Conservation (phyloP, 306 rosid genomes). For the Vachellia pachyceras region DNA sequence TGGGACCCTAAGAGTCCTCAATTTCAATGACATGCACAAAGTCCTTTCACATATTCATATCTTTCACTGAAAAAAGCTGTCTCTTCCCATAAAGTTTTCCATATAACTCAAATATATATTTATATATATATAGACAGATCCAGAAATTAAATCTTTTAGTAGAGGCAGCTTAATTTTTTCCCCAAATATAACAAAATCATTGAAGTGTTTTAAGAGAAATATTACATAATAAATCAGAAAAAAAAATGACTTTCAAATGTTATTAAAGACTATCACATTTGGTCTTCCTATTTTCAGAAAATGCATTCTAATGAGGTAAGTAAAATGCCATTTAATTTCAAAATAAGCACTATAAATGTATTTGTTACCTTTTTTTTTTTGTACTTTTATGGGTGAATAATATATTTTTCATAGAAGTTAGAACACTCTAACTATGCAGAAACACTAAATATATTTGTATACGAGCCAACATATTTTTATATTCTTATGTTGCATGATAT, state of each 20-base stretch:
- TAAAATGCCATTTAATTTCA: neutral
- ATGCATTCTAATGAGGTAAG: neutral
- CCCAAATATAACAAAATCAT: neutral
- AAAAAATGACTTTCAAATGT: neutral
- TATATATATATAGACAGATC: neutral
- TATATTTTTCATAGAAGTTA: neutral
- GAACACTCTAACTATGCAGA: neutral
- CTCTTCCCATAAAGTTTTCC: conserved; percentile 25
- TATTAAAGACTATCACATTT: neutral
- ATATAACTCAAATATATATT: neutral
- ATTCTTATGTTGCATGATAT: neutral
- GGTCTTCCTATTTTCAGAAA: neutral
- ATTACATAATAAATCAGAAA: neutral
- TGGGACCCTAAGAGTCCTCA: conserved; percentile 42
- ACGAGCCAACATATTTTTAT: neutral
- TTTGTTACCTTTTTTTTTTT: neutral
- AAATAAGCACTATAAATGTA: neutral
- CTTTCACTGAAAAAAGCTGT: conserved; percentile 35
- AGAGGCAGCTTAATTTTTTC: neutral
- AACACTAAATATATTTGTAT: neutral
- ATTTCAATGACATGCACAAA: conserved; percentile 20
- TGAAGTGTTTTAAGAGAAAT: neutral
- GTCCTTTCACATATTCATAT: conserved; percentile 31
- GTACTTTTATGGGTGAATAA: neutral
- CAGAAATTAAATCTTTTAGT: neutral